phyloP scores from a whole-genome alignment of 2,329 filamentous ascomycete genomes.

The Trichoderma sp. region DNA sequence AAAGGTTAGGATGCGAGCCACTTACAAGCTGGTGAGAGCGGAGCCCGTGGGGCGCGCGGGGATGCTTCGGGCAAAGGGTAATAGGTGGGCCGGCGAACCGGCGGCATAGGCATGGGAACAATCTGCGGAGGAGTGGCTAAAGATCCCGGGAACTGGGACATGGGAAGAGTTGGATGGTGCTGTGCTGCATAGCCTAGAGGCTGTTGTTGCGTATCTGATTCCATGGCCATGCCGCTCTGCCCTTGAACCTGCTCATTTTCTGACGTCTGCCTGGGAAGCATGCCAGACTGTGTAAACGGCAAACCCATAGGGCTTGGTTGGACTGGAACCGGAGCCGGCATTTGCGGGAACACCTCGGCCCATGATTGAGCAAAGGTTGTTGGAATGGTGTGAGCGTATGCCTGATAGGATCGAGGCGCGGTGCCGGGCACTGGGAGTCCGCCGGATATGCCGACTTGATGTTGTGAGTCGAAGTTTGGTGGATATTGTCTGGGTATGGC shows the following conservation, averaged over 20 bases:
- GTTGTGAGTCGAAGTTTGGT: conserved; percentile 23
- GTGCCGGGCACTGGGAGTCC: conserved; percentile 27
- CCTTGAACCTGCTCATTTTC: conserved; percentile 8
- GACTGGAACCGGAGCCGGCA: background rate
- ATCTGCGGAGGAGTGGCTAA: conserved; percentile 21
- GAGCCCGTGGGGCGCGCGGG: background rate
- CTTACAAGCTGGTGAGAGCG: conserved; percentile 6
- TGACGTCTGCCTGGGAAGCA: background rate
- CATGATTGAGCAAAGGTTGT: background rate
- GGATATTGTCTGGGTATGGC: conserved; percentile 22
- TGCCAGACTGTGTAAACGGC: background rate
- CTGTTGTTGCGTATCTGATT: conserved; percentile 26
- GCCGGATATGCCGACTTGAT: conserved; percentile 23
- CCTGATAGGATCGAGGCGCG: conserved; percentile 19
- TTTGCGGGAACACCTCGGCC: background rate
- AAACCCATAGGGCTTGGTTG: background rate
- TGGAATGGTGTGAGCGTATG: conserved; percentile 20
- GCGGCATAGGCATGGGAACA: background rate
- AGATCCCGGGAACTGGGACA: conserved; percentile 21
- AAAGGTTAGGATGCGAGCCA: background rate
- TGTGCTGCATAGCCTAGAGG: conserved; percentile 22
- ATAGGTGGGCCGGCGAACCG: conserved; percentile 13
- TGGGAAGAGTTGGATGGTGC: conserved; percentile 21
- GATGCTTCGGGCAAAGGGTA: background rate
- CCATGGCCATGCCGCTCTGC: conserved; percentile 23